Percentiles rank a stretch among this genome's conserved stretches.
Conservation (phyloP, 306 rosid species). For the Ziziphus jujuba region DNA sequence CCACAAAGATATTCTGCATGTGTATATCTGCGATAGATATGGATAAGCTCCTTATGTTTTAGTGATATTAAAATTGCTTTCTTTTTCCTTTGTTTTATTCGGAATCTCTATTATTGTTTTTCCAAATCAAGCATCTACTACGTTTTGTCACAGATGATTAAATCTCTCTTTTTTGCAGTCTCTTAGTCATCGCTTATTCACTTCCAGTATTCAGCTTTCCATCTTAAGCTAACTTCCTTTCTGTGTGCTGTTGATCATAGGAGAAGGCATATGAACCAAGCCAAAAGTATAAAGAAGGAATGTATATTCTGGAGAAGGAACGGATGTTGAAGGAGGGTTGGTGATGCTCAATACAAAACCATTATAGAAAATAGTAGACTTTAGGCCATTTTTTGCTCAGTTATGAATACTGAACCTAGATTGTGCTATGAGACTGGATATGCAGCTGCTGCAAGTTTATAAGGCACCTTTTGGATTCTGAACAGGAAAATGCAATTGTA, state of each 20-base stretch:
- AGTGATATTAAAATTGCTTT: neutral
- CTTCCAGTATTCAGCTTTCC: neutral
- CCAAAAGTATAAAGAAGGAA: conserved; percentile 39
- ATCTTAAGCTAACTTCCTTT: conserved; percentile 8
- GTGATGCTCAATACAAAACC: conserved; percentile 12
- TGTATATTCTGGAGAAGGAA: conserved; percentile 40
- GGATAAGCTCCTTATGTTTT: neutral
- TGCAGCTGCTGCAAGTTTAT: conserved; percentile 1
- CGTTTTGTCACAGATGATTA: neutral
- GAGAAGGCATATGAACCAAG: conserved; percentile 39
- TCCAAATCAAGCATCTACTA: neutral
- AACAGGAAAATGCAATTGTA: neutral
- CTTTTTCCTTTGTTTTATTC: neutral
- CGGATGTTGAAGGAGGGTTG: conserved; percentile 29
- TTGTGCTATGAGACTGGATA: neutral
- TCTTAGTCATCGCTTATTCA: neutral
- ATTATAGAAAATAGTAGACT: neutral
- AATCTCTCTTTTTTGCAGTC: neutral
- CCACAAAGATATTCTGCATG: neutral
- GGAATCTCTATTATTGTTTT: too few species aligned
- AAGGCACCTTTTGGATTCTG: neutral
- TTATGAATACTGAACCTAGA: conserved; percentile 3
- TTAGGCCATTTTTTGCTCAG: conserved; percentile 8
- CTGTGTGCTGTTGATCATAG: conserved; percentile 14
- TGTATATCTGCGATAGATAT: too few species aligned